These are phyloP conservation scores for Moelleriella libera DNA, from an alignment of 2,329 filamentous ascomycete genomes.

Conservation along the genomic window DNA sequence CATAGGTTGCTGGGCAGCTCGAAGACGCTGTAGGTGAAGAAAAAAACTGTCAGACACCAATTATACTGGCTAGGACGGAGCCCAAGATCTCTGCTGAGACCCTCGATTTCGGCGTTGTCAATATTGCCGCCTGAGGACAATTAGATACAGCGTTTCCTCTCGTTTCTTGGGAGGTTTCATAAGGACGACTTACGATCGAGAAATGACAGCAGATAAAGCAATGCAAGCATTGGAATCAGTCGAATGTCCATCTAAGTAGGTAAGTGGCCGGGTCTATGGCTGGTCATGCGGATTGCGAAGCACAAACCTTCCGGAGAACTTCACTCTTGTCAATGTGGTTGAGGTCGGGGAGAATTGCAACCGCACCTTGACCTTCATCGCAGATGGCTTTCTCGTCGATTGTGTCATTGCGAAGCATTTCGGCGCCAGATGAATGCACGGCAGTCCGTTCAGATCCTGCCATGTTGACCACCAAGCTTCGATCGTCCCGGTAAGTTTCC, in stretches of 20 bases:
- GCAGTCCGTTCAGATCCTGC: no score
- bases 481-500: no score
- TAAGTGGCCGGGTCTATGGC: neutral
- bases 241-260: conserved; percentile 31
- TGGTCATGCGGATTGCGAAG: neutral
- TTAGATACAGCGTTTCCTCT: neutral
- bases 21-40: conserved; percentile 62
- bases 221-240: conserved; percentile 47
- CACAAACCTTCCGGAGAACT: conserved; percentile 37
- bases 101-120: conserved; percentile 52
- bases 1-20: conserved; percentile 67
- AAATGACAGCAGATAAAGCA: conserved; percentile 55
- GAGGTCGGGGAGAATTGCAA: neutral
- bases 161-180: neutral
- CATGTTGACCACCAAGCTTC: no score
- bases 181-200: conserved; percentile 35
- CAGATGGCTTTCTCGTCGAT: neutral
- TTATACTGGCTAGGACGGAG: conserved; percentile 60
- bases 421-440: no score
- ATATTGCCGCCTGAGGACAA: conserved; percentile 37
- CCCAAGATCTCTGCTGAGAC: conserved; percentile 33
- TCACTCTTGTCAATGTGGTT: conserved; percentile 30
- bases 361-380: neutral
- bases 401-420: no score
- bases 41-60: conserved; percentile 56